Evolutionary conservation across 768 basidiomycete species (phyloP), one percentile per base, ranked within the genome.

Genomic region (Mycena vitilis): DNA sequence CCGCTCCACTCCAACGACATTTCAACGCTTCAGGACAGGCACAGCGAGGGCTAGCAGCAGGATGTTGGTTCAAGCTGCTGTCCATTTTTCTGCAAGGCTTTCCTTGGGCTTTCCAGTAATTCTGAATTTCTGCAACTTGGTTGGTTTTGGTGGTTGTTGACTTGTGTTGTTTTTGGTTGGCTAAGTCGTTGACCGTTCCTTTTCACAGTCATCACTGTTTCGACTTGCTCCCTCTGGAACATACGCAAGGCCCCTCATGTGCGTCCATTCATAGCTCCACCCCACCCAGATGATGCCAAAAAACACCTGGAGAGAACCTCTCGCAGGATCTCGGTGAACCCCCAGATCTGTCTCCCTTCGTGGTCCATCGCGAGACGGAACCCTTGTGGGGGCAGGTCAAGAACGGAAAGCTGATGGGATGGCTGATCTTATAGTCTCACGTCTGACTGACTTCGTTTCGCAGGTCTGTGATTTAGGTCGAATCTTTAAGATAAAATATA

Each of bases 371-470:
- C 18, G 60, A 56, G 78, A 78, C 82, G 84, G 82, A 87, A 85
- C 86, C 30, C 81, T 81, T 74, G 71, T 74, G 70, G 64, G 66
- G 69, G 67, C 73, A 74, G 70, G 83, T 79, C 83, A 83, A 88
- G 87, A 88, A 88, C 86, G 86, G 86, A 87, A 85, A 87, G 83
- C 87, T 88, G 86, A 88, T 78, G 79, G 78, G 76, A 64, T 66
- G 64, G 57, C 47, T 48, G 36, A 23, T 22, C 18, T 36, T 9
- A 13, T 18, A 47, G 37, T 55, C 3, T 30, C 30, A 30, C 55
- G 42, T 47, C n/a, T n/a, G 18, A 53, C 65, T 34, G 25, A 45
- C 22, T 5, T 37, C 23, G 47, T 15, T 47, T 38, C 40, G 20
- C 3, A 40, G 54, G 44, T 48, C 47, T 38, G 47, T 37, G 53